These are phyloP conservation scores for Ampelocalamus luodianensis DNA, from an alignment of 176 grass and related monocot genomes.

Conservation along the genomic window DNA sequence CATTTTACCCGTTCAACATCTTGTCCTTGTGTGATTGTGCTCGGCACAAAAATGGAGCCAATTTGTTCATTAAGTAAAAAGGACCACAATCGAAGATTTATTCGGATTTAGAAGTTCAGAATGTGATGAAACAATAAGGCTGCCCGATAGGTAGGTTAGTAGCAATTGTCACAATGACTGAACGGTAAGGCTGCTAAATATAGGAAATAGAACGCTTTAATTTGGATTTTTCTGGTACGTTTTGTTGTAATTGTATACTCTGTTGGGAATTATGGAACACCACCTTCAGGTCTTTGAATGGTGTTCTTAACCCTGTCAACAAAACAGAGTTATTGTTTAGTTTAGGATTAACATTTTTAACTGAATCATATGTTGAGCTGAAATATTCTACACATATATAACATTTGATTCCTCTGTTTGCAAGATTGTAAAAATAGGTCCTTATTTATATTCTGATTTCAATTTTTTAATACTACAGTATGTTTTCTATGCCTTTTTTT, in stretches of 20 bases:
- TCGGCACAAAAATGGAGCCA: not conserved
- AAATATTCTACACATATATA: not conserved
- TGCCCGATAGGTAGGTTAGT: constrained; percentile 2
- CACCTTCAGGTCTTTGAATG: not conserved
- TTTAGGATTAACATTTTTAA: not conserved
- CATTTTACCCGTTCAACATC: not conserved
- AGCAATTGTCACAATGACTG: not conserved
- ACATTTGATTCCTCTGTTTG: constrained; percentile 19
- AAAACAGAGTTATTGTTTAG: not conserved
- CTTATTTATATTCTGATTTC: not conserved
- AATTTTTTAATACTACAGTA: not conserved
- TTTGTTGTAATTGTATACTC: not conserved
- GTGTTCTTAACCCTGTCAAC: not conserved
- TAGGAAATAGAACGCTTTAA: not conserved
- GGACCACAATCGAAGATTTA: not conserved
- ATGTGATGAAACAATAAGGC: not conserved
- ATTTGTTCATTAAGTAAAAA: not conserved
- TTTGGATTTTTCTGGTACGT: constrained; percentile 12
- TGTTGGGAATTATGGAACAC: not conserved
- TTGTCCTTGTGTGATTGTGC: not conserved
- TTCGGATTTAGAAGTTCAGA: constrained; percentile 19
- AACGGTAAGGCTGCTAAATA: not conserved
- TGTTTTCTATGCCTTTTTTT: not conserved
- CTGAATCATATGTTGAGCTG: not conserved
- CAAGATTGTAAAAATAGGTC: not conserved